phyloP scores from a whole-genome alignment of 805 yeast species.

The Candida railenensis region DNA sequence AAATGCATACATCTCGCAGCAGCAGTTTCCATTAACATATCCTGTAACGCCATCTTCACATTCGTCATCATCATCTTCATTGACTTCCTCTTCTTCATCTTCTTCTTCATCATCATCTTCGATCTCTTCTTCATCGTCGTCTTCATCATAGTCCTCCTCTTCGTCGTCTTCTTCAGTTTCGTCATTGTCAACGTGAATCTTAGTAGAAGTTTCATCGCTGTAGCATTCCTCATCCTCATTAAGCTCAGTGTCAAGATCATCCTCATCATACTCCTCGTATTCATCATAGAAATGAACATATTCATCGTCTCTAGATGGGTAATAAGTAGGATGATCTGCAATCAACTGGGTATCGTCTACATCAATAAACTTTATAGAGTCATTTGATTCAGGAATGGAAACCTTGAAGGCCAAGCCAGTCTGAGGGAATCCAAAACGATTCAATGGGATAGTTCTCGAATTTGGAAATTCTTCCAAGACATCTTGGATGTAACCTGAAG shows the following conservation, averaged over 20 bases:
- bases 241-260: background rate
- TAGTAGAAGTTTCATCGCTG: background rate
- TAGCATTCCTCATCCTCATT: background rate
- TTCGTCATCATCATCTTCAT: slow-evolving; percentile 7
- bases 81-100: slow-evolving; percentile 10
- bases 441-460: slow-evolving; percentile 14
- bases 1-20: background rate
- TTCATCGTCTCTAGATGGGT: slow-evolving; percentile 1
- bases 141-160: slow-evolving; percentile 6
- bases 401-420: slow-evolving; percentile 20
- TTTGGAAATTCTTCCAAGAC: slow-evolving; percentile 10
- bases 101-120: slow-evolving; percentile 4
- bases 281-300: background rate
- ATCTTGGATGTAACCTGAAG: slow-evolving; percentile 20
- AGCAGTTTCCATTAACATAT: no score
- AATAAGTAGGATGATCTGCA: background rate
- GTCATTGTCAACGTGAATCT: slow-evolving; percentile 3
- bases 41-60: slow-evolving; percentile 16
- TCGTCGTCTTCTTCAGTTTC: slow-evolving; percentile 9
- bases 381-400: background rate
- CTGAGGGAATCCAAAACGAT: slow-evolving; percentile 19
- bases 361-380: background rate
- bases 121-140: slow-evolving; percentile 1
- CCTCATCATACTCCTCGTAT: background rate
- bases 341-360: background rate